Evolutionary conservation across 768 basidiomycete genomes (phyloP).

Genomic region (Lactifluus volemus): DNA sequence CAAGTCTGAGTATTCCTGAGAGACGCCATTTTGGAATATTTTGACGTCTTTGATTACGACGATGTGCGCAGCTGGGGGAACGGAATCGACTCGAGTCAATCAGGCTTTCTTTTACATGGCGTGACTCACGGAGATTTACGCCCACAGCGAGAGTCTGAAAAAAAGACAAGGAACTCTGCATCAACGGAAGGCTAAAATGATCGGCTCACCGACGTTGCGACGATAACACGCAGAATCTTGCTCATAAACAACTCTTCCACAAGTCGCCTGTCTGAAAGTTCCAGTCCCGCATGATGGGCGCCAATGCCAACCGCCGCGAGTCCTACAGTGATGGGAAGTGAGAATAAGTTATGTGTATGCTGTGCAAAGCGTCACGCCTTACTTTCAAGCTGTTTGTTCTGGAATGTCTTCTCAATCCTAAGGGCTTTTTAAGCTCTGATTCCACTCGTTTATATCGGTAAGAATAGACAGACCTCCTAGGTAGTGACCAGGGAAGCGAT

Average conservation of each 20-base stretch:
- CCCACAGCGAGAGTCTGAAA: conserved; percentile 88
- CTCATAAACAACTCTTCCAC: conserved; percentile 69
- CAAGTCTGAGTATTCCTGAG: conserved; percentile 81
- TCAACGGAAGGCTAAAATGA: background rate
- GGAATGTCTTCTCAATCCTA: conserved; percentile 50
- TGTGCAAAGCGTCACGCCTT: conserved; percentile 14
- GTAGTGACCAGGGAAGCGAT: conserved; percentile 60
- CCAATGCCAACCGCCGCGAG: conserved; percentile 72
- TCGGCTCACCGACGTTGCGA: conserved; percentile 71
- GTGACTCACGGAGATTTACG: conserved; percentile 77
- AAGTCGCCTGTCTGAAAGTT: conserved; percentile 56
- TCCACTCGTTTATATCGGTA: background rate
- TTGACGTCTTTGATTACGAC: conserved; percentile 91
- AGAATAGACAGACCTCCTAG: conserved; percentile 36
- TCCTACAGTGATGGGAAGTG: conserved; percentile 29
- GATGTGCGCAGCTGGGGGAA: conserved; percentile 68
- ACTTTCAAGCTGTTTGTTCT: conserved; percentile 63
- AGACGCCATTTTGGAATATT: conserved; percentile 58
- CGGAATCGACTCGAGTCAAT: background rate
- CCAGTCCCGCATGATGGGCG: conserved; percentile 87
- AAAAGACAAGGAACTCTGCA: conserved; percentile 1
- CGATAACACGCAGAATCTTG: conserved; percentile 54
- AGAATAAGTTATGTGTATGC: background rate
- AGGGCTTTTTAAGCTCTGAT: background rate
- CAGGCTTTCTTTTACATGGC: background rate